Percentiles rank a stretch among this genome's conserved stretches.
Conservation (phyloP, 169 alveolate genomes). For the Sarcocystis neurona region DNA sequence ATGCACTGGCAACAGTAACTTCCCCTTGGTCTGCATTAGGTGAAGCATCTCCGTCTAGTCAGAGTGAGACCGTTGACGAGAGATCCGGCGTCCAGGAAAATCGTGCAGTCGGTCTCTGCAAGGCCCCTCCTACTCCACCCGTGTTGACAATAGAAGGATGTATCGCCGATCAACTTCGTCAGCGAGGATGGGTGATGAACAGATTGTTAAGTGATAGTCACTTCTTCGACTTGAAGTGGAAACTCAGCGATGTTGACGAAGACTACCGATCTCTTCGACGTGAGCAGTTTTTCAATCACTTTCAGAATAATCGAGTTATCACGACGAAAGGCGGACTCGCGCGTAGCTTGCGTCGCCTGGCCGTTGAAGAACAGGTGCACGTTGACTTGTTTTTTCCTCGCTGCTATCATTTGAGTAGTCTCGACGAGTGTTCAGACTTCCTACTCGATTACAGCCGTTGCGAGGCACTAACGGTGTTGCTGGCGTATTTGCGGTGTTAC, state of each 20-base stretch:
- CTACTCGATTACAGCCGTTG: slow-evolving; percentile 49
- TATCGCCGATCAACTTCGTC: neutral
- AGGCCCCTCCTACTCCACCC: too few relatives aligned
- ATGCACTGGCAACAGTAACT: too few relatives aligned
- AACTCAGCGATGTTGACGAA: neutral
- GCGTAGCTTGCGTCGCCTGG: slow-evolving; percentile 30
- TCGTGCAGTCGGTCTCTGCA: too few relatives aligned
- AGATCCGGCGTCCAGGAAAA: too few relatives aligned
- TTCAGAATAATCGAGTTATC: slow-evolving; percentile 29
- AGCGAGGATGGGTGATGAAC: slow-evolving; percentile 24
- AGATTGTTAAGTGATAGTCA: neutral
- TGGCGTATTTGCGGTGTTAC: slow-evolving; percentile 13
- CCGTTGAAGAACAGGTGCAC: slow-evolving; percentile 26
- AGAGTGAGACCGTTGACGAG: too few relatives aligned
- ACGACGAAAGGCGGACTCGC: slow-evolving; percentile 54
- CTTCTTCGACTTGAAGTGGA: slow-evolving; percentile 62
- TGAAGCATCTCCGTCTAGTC: too few relatives aligned
- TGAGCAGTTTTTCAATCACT: slow-evolving; percentile 57
- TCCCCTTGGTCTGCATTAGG: too few relatives aligned
- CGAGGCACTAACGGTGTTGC: slow-evolving; percentile 38
- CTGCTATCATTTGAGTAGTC: slow-evolving; percentile 33
- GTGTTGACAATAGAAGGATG: slow-evolving; percentile 16
- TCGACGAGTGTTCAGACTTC: slow-evolving; percentile 50
- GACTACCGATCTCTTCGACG: slow-evolving; percentile 27
- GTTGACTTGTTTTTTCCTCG: slow-evolving; percentile 38